Evolutionary conservation across 306 rosid species (phyloP), one percentile per base, ranked within the genome.

Genomic region (Vicia villosa): DNA sequence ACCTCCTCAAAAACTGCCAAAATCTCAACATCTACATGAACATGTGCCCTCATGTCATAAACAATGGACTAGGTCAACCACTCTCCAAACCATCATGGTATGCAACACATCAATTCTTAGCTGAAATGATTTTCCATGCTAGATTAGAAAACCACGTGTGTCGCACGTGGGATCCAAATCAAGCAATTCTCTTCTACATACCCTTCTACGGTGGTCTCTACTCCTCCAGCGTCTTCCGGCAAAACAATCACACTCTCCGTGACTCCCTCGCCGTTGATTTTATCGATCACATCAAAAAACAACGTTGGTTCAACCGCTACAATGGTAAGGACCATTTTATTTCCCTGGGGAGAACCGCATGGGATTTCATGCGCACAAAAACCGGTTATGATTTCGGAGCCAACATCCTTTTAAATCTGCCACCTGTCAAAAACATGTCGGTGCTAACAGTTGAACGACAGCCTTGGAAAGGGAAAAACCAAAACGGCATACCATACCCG

Each of bases 171-270:
- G 89, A 92, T 6, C 93, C 98, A 2, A 1, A 34, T 28, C 20
- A 68, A 2, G 98, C 98, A 0, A 1, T 59, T 28, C 17, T 92
- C 50, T 92, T 90, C 87, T 90, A 88, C 82, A 68, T 90, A 0
- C 96, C 98, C 0, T 92, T 90, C 85, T 92, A 92, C 77, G 96
- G 84, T 10, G 98, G 98, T 13, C 96, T 90, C 46, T 63, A 92
- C 70, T 86, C 82, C 1, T 90, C 98, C 4, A 82, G 93, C 84
- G 74, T 68, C 57, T 86, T 86, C 80, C 88, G 89, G 46, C 80
- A 90, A 14, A 5, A 80, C 8, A 85, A 92, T 66, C 70, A 60
- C 32, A 74, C 86, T 0, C 63, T 71, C 0, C 88, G 98, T 5
- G 96, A 92, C 24, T 67, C 81, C 1, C 69, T 92, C 6, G 83